phyloP scores from a whole-genome alignment of 2,329 filamentous ascomycete genomes.

The Cladorrhinum sp. region DNA sequence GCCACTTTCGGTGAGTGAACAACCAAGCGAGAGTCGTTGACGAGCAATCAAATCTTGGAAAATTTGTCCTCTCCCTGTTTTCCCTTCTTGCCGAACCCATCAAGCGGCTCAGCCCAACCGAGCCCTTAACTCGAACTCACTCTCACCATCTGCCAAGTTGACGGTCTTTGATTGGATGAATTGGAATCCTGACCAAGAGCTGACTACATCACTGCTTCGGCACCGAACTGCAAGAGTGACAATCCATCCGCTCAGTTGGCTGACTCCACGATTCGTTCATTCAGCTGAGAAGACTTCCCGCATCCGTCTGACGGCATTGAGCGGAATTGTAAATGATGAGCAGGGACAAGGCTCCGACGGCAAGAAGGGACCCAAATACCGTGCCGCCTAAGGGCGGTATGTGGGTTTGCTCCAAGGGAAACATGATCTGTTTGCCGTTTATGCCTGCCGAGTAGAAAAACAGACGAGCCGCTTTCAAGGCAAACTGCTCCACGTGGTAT shows the following conservation, averaged over 20 bases:
- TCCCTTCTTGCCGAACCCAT: not conserved
- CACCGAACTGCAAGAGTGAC: not conserved
- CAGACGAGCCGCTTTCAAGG: not conserved
- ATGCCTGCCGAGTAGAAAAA: constrained; percentile 8
- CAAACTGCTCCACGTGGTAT: constrained; percentile 1
- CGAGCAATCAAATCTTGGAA: not conserved
- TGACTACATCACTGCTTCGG: not conserved
- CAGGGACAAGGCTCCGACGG: constrained; percentile 19
- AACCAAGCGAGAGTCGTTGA: not conserved
- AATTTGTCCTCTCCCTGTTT: not conserved
- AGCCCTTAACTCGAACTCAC: not conserved
- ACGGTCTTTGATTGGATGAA: not conserved
- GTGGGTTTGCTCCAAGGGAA: not conserved
- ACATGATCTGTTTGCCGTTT: constrained; percentile 4
- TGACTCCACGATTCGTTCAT: not conserved
- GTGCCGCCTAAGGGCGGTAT: constrained; percentile 16
- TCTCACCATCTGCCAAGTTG: not conserved
- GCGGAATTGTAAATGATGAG: not conserved
- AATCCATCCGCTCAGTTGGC: too few species aligned
- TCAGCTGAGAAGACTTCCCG: not conserved
- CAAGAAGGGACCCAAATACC: constrained; percentile 17
- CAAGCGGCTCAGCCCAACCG: not conserved
- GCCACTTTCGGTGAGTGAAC: too few species aligned
- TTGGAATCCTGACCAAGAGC: not conserved
- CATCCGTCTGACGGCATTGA: not conserved